phyloP scores from a whole-genome alignment of 495 filamentous ascomycete species.

The Penicillium alfredii region DNA sequence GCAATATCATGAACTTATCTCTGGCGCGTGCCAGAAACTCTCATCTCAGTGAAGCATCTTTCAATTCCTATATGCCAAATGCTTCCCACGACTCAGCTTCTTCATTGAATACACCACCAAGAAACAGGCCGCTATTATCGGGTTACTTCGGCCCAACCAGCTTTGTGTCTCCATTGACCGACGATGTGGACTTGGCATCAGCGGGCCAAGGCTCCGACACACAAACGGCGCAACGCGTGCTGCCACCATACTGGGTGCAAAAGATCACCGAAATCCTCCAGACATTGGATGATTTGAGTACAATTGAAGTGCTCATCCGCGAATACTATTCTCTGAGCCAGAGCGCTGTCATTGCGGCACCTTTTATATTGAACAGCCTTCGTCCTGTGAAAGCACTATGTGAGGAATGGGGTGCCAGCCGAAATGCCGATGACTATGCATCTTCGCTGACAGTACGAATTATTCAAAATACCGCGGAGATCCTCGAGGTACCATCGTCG shows the following conservation, averaged over 20 bases:
- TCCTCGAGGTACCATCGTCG: conserved; percentile 12
- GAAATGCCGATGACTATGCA: conserved; percentile 6
- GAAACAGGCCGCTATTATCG: conserved; percentile 14
- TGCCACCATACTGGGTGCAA: conserved; percentile 24
- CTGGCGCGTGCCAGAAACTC: conserved; percentile 8
- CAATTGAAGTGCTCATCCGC: conserved; percentile 15
- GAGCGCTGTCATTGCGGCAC: conserved; percentile 17
- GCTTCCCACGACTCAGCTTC: not conserved
- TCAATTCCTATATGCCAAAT: conserved; percentile 1
- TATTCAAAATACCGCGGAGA: conserved; percentile 24
- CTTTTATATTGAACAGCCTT: conserved; percentile 21
- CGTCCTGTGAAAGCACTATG: conserved; percentile 8
- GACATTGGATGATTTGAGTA: conserved; percentile 16
- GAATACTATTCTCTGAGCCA: conserved; percentile 26
- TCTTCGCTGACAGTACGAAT: conserved; percentile 8
- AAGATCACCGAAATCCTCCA: conserved; percentile 18
- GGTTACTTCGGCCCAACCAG: conserved; percentile 32
- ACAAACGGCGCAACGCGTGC: conserved; percentile 3
- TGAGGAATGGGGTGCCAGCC: conserved; percentile 3
- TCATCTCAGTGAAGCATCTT: conserved; percentile 4
- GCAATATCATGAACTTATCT: no score
- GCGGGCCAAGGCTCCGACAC: conserved; percentile 4
- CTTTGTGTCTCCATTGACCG: conserved; percentile 20
- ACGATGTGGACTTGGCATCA: conserved; percentile 15
- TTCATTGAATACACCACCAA: not conserved